Evolutionary conservation across 768 basidiomycete species (phyloP).

Genomic region (Mycena capillaripes): DNA sequence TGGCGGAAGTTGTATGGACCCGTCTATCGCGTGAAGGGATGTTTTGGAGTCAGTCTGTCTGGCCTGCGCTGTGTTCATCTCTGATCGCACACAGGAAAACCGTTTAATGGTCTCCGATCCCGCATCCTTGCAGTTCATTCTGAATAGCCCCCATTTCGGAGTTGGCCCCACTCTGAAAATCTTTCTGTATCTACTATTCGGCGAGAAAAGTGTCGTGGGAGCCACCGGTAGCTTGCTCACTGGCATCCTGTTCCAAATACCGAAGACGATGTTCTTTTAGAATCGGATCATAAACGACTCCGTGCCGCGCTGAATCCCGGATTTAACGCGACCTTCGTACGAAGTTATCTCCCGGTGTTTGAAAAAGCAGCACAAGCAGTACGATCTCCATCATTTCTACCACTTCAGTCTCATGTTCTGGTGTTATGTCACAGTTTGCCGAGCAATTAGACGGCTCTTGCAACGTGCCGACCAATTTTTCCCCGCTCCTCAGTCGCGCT

Average conservation of each 20-base stretch:
- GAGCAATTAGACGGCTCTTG: neutral
- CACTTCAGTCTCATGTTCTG: no score
- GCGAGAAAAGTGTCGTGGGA: neutral
- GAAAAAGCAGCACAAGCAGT: neutral
- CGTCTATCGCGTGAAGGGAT: neutral
- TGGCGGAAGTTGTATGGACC: no score
- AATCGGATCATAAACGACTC: neutral
- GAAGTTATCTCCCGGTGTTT: neutral
- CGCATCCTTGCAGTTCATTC: neutral
- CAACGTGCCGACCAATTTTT: neutral
- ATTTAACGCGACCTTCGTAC: neutral
- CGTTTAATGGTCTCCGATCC: constrained; percentile 6
- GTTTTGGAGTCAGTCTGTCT: constrained; percentile 6
- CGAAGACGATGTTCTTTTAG: neutral
- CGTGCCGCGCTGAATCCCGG: neutral
- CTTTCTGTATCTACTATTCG: neutral
- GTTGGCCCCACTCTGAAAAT: neutral
- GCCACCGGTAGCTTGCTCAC: neutral
- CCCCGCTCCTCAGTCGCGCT: no score
- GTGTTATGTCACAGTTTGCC: neutral
- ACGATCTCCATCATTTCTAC: no score
- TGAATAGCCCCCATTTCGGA: neutral
- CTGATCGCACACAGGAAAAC: neutral
- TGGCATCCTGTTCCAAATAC: neutral
- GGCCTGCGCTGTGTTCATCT: neutral